Conservation (phyloP, 352 stramenopile species). For the Phytophthora palmivora region DNA sequence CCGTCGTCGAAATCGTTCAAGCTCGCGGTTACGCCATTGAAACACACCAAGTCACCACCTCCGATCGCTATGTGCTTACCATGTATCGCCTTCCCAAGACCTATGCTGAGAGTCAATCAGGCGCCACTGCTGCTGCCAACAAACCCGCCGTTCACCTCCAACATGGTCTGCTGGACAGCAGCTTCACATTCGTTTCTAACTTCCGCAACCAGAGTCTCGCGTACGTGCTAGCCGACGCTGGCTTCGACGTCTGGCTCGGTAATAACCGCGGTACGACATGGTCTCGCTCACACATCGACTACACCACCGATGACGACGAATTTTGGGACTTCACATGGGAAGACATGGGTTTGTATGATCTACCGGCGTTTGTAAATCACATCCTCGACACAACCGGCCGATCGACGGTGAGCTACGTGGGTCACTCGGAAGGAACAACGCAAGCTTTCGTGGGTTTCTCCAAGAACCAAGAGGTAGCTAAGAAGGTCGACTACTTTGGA, state of each 20-base stretch:
- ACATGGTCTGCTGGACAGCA: conserved; percentile 64
- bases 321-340: conserved; percentile 73
- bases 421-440: conserved; percentile 47
- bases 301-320: conserved; percentile 43
- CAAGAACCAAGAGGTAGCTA: conserved; percentile 58
- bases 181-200: conserved; percentile 64
- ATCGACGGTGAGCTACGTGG: conserved; percentile 56
- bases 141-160: conserved; percentile 63
- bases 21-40: conserved; percentile 49
- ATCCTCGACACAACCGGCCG: conserved; percentile 46
- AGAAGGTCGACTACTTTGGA: conserved; percentile 56
- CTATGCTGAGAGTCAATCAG: conserved; percentile 15
- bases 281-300: conserved; percentile 36
- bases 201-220: conserved; percentile 61
- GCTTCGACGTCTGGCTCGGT: conserved; percentile 68
- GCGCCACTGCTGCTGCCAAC: conserved; percentile 27
- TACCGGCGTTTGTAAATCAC: conserved; percentile 47
- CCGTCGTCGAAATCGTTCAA: conserved; percentile 38
- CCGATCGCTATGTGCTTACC: conserved; percentile 17
- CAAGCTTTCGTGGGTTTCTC: conserved; percentile 69
- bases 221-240: conserved; percentile 58
- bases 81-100: conserved; percentile 21
- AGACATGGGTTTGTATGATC: conserved; percentile 59
- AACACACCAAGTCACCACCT: conserved; percentile 17
- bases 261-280: conserved; percentile 72